Percentiles rank a stretch among this genome's conserved stretches.
These are phyloP conservation scores for Hyphopichia buzzinii DNA, from an alignment of 1,139 yeast species.

Conservation along the genomic window DNA sequence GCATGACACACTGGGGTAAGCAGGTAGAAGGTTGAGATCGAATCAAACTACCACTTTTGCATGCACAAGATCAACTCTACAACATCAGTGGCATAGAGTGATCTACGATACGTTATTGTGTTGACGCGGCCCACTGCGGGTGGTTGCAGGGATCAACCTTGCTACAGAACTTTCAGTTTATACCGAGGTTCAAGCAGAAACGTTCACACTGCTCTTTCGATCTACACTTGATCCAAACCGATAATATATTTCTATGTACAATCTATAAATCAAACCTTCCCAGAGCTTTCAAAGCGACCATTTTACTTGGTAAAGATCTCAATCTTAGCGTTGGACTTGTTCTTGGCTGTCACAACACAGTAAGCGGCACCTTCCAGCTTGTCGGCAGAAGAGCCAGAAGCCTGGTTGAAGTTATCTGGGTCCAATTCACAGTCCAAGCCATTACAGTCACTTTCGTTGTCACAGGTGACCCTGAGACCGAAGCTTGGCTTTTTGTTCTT, in stretches of 20 bases:
- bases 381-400: conserved; percentile 42
- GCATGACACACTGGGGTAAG: too few relatives aligned
- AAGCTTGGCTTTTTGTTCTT: conserved; percentile 55
- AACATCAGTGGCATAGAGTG: too few relatives aligned
- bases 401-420: conserved; percentile 61
- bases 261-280: too few relatives aligned
- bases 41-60: too few relatives aligned
- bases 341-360: conserved; percentile 79
- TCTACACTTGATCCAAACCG: neutral
- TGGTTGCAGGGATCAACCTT: too few relatives aligned
- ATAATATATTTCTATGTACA: conserved; percentile 1
- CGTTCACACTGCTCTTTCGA: too few relatives aligned
- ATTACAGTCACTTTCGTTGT: conserved; percentile 60
- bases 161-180: too few relatives aligned
- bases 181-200: too few relatives aligned
- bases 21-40: too few relatives aligned
- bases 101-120: too few relatives aligned
- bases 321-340: conserved; percentile 62
- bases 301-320: conserved; percentile 56
- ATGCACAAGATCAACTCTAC: too few relatives aligned
- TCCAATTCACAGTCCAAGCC: conserved; percentile 81
- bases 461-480: conserved; percentile 75
- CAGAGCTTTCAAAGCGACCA: neutral
- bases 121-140: too few relatives aligned
- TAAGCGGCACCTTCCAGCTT: conserved; percentile 66